Conservation (phyloP, 164 flowering plant genomes). For the Liriodendron chinense region DNA sequence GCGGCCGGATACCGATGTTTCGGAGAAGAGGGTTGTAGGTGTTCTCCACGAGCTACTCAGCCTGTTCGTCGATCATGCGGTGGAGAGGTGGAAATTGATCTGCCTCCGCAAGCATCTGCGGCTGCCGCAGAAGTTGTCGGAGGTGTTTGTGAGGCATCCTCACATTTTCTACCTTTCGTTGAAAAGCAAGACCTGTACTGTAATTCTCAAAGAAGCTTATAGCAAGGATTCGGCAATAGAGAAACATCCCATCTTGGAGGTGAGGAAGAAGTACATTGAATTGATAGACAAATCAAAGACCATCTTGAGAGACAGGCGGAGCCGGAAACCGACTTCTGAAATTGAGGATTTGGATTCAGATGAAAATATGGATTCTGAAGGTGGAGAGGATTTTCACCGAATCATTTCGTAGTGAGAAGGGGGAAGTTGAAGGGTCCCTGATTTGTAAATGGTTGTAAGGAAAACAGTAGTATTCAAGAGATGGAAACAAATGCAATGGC, state of each 20-base stretch:
- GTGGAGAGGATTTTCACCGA: background rate
- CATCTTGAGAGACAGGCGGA: conserved; percentile 44
- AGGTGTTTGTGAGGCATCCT: conserved; percentile 77
- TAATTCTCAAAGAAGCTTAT: conserved; percentile 76
- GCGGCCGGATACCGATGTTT: conserved; percentile 54
- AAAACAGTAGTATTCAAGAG: too few relatives aligned
- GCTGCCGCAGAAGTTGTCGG: conserved; percentile 79
- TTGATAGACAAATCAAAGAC: conserved; percentile 50
- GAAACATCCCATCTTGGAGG: conserved; percentile 56
- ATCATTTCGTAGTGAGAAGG: too few relatives aligned
- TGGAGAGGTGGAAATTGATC: conserved; percentile 64
- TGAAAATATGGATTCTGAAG: background rate
- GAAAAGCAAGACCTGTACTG: conserved; percentile 74
- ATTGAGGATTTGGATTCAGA: background rate
- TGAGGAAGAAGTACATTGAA: conserved; percentile 61
- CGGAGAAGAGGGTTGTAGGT: conserved; percentile 79
- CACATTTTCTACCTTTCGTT: conserved; percentile 76
- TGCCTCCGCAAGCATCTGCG: conserved; percentile 63
- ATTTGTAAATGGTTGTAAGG: too few relatives aligned
- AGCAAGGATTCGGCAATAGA: conserved; percentile 39
- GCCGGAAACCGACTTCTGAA: conserved; percentile 2
- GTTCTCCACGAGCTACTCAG: conserved; percentile 82
- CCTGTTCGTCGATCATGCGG: conserved; percentile 75
- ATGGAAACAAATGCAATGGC: too few relatives aligned
- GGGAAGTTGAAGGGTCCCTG: too few relatives aligned